Evolutionary conservation across 441 rosid species (phyloP), one percentile per base, ranked within the genome.

Genomic region (Syzygium malaccense): DNA sequence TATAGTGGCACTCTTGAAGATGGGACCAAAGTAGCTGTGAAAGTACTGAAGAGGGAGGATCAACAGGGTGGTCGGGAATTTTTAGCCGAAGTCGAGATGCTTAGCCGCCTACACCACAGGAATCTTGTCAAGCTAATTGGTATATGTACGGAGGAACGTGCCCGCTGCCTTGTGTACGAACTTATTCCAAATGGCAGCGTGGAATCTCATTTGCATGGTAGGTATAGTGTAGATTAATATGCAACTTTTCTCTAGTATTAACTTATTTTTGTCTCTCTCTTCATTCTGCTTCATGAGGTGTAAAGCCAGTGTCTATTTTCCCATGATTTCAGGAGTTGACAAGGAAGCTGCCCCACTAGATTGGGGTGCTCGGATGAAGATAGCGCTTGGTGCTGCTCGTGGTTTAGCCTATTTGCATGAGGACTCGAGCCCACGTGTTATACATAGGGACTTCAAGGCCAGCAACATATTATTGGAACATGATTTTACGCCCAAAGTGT

Each of bases 1-100:
- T 95, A 95, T 33, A 91, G 94, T 87, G 99, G 99, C 86, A 91
- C 92, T 93, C 96, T 98, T 71, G 96, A 97, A 64, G 99, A 98
- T 55, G 97, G 97, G 89, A 98, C 95, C 58, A 91, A 95, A 89
- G 98, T 95, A 55, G 99, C 98, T 5, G 98, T 98, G 89, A 98
- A 98, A 92, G 96, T 97, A 55, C 90, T 98, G 89, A 98, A 98
- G 93, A 95, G 99, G 92, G 98, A 96, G 87, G 98, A 97, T 93
- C 98, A 94, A 57, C 99, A 98, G 91, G 98, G 99, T 49, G 92
- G 96, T 88, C 93, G 98, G 66, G 99, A 97, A 93, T 98, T 98
- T 93, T 92, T 97, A 92, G 99, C 99, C 12, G 99, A 98, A 92
- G 96, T 97, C 8, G 99, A 98, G 93, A 98, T 98, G 98, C 98